These are phyloP conservation scores for Cordyceps farinosa DNA, from an alignment of 2,329 filamentous ascomycete species.

Conservation along the genomic window DNA sequence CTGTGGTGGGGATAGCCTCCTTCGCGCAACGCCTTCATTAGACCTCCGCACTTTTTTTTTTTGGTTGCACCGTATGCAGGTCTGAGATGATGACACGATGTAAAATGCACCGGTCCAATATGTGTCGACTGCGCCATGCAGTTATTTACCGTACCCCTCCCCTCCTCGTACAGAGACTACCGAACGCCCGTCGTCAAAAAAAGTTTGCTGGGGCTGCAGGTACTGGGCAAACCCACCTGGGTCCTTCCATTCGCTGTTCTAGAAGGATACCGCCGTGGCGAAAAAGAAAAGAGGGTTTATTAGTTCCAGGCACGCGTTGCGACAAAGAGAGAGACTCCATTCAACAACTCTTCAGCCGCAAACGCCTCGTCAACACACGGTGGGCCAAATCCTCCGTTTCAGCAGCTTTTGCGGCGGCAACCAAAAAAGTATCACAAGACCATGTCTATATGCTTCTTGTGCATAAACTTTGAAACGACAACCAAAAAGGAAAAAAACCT, in stretches of 20 bases:
- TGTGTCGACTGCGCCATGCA: not conserved
- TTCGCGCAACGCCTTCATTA: not conserved
- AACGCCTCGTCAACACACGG: not conserved
- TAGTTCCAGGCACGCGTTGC: not conserved
- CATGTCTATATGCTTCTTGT: not conserved
- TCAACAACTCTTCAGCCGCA: not conserved
- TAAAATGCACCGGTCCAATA: not conserved
- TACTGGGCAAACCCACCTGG: conserved; percentile 2
- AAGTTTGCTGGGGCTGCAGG: conserved; percentile 3
- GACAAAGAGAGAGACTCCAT: not conserved
- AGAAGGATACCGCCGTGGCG: not conserved
- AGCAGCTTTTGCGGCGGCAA: not conserved
- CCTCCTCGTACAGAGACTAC: too few relatives aligned
- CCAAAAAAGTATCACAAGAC: not conserved
- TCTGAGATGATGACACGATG: conserved; percentile 6
- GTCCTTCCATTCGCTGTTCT: conserved; percentile 10
- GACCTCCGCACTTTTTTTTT: not conserved
- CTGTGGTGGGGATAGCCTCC: not conserved
- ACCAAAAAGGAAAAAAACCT: not conserved
- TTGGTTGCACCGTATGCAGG: not conserved
- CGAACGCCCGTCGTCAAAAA: not conserved
- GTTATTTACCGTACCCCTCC: too few relatives aligned
- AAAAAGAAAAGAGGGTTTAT: not conserved
- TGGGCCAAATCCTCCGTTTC: not conserved
- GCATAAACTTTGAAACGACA: not conserved